phyloP scores from a whole-genome alignment of 345 rosid species.

The Leavenworthia alabamica region DNA sequence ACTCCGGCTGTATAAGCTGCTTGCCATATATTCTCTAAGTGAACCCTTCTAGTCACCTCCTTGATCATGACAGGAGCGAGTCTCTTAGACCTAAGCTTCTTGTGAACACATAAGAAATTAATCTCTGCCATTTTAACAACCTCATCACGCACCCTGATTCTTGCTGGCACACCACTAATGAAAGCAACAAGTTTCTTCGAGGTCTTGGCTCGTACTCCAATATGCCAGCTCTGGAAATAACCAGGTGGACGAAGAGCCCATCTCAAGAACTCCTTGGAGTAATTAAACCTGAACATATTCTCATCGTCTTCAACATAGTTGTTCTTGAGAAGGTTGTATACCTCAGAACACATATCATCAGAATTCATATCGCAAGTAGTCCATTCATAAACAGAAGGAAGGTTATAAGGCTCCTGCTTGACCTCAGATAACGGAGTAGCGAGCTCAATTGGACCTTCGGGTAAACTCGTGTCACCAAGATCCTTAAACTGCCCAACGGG shows the following conservation, averaged over 20 bases:
- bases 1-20: conserved; percentile 94
- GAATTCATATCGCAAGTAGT: conserved; percentile 72
- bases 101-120: conserved; percentile 88
- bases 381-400: conserved; percentile 75
- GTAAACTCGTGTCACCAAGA: conserved; percentile 54
- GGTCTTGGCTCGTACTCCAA: conserved; percentile 76
- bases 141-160: conserved; percentile 69
- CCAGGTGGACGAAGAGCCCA: conserved; percentile 93
- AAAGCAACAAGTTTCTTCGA: conserved; percentile 83
- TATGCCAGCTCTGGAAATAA: conserved; percentile 70
- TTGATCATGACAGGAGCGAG: conserved; percentile 96
- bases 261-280: conserved; percentile 81
- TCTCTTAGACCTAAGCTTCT: conserved; percentile 89
- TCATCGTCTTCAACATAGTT: conserved; percentile 93
- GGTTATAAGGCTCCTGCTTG: conserved; percentile 85
- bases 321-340: conserved; percentile 60
- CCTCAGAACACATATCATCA: conserved; percentile 70
- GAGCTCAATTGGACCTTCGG: conserved; percentile 73
- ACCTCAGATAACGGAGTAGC: conserved; percentile 64
- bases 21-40: conserved; percentile 90
- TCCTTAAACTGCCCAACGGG: conserved; percentile 87
- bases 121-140: conserved; percentile 87
- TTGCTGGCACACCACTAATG: conserved; percentile 85
- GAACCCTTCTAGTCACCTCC: conserved; percentile 95
- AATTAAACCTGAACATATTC: conserved; percentile 94